These are phyloP conservation scores for Cornus controversa DNA, from an alignment of 148 eudicot genomes.

Conservation along the genomic window DNA sequence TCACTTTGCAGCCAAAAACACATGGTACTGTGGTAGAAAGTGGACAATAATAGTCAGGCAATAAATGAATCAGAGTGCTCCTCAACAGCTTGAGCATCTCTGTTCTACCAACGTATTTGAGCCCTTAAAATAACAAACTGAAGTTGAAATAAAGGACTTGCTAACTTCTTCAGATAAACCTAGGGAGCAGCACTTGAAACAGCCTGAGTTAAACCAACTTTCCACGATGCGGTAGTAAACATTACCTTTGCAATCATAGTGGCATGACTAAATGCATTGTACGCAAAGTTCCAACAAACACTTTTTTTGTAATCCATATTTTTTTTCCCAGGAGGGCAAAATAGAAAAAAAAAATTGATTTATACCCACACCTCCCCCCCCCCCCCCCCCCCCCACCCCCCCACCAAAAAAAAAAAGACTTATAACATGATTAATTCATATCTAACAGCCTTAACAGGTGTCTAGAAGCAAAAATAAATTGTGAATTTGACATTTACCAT, in stretches of 20 bases:
- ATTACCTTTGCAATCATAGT: background rate
- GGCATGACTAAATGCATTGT: background rate
- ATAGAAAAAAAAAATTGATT: no score
- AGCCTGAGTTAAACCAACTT: background rate
- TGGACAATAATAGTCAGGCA: background rate
- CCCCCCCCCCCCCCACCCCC: no score
- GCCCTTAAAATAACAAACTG: background rate
- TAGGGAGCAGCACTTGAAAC: background rate
- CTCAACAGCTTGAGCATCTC: background rate
- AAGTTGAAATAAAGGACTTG: background rate
- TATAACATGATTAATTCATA: background rate
- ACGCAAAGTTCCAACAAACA: background rate
- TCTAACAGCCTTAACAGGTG: background rate
- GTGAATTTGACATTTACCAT: background rate
- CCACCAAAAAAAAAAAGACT: no score
- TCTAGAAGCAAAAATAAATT: no score
- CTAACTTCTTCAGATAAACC: background rate
- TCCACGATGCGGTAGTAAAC: background rate
- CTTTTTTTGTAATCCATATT: background rate
- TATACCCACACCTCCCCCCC: no score
- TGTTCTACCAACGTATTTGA: background rate
- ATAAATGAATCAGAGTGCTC: background rate
- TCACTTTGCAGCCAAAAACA: conserved; percentile 2
- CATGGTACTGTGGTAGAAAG: background rate
- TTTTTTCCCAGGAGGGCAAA: background rate